These are phyloP conservation scores for Penicillium sp. DNA, from an alignment of 2,329 filamentous ascomycete genomes.

Conservation along the genomic window DNA sequence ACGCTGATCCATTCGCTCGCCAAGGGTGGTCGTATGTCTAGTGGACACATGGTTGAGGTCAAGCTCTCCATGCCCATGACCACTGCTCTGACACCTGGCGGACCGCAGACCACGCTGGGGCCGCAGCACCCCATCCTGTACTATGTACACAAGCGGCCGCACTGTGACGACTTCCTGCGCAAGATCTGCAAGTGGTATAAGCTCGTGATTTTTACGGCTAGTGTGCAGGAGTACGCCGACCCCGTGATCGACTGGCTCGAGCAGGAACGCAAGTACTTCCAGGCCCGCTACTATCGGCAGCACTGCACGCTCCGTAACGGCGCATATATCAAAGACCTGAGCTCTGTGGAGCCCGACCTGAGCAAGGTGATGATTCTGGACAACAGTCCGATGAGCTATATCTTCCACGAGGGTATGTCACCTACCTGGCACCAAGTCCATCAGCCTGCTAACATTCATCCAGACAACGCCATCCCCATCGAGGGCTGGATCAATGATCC, in stretches of 20 bases:
- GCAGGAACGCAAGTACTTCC: slow-evolving; percentile 93
- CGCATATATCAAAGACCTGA: slow-evolving; percentile 96
- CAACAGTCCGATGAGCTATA: slow-evolving; percentile 96
- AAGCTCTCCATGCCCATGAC: slow-evolving; percentile 55
- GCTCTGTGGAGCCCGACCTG: slow-evolving; percentile 90
- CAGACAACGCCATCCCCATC: slow-evolving; percentile 98
- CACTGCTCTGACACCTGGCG: slow-evolving; percentile 38
- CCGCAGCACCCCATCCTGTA: slow-evolving; percentile 96
- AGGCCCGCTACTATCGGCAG: slow-evolving; percentile 87
- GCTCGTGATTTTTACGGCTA: slow-evolving; percentile 91
- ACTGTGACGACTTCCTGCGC: slow-evolving; percentile 93
- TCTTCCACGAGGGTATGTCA: slow-evolving; percentile 87
- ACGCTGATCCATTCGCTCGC: slow-evolving; percentile 97
- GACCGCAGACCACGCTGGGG: slow-evolving; percentile 61
- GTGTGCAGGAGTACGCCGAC: slow-evolving; percentile 96
- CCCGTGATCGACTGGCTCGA: slow-evolving; percentile 99
- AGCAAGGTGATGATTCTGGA: slow-evolving; percentile 99
- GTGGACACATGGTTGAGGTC: slow-evolving; percentile 98
- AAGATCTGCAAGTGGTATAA: slow-evolving; percentile 98
- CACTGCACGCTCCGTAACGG: slow-evolving; percentile 95
- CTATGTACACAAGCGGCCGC: slow-evolving; percentile 95
- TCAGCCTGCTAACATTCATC: slow-evolving; percentile 5
- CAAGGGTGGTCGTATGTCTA: slow-evolving; percentile 91
- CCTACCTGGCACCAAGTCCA: neutral
- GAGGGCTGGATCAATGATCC: slow-evolving; percentile 99